Base-by-base conservation (phyloP, 306 rosid genomes). In the Sechiopsis laciniata region DNA sequence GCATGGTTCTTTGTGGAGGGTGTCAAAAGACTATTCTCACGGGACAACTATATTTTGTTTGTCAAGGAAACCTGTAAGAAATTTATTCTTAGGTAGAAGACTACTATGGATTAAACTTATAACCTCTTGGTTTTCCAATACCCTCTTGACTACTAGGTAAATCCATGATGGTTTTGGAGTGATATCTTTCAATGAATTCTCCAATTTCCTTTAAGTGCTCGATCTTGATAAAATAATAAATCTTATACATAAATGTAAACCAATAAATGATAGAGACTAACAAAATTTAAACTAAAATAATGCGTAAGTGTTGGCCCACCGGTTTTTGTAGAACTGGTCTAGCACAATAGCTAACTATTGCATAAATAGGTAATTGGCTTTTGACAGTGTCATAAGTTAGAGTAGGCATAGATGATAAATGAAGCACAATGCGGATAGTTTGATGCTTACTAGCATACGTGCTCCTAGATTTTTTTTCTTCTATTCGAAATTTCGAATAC, bases 361-460 rank as follows among this genome's bases (percentile, higher is more conserved):
- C 12, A 2, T 11, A 66, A 10, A 66, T 66, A 19, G 72, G 35
- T 19, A 19, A 66, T 19, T 45, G 35, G 54, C 8, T 19, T 10
- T 61, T 61, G 67, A 26, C 40, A 61, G 32, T 22, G 8, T 58
- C 37, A 14, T n/a, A 21, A 17, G 53, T 65, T 42, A 10, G 54
- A n/a, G 32, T 66, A 37, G 55, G 53, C 72, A 45, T 42, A 17
- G 55, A 66, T 42, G 72, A 42, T 65, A 66, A 57, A 10, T 66
- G 35, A 66, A 42, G 32, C 32, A 45, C 32, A 64, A 37, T 64
- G 19, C 7, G 1, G 8, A 55, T 42, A 17, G 54, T 66, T 6
- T 35, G 55, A 66, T 20, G 54, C 2, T 1, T 5, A 45, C 10
- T 66, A 20, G 72, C 72, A 9, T 40, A 4, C 54, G 35, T 66